Conservation (phyloP, 257 asterid species). For the Plantago major region DNA sequence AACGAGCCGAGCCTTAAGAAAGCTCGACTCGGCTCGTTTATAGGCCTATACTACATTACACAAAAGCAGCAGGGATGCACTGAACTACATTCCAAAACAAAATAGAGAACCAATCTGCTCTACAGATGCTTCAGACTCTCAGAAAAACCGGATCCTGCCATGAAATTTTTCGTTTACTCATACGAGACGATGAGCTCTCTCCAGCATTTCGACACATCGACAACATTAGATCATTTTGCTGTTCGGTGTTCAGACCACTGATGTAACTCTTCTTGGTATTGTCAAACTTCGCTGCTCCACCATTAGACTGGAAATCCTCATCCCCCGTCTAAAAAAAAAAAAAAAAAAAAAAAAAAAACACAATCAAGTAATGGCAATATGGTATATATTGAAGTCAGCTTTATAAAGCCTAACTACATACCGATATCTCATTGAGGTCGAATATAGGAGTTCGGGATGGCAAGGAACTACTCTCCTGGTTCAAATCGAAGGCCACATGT, state of each 20-base stretch:
- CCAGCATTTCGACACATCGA: conserved; percentile 68
- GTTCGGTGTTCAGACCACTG: conserved; percentile 56
- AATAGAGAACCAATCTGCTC: background rate
- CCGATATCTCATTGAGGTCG: conserved; percentile 82
- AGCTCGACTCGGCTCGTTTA: too few species aligned
- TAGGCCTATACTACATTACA: too few species aligned
- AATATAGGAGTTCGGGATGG: conserved; percentile 62
- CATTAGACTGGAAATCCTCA: conserved; percentile 42
- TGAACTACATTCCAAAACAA: background rate
- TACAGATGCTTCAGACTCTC: conserved; percentile 49
- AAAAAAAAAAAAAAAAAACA: background rate
- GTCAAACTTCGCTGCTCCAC: conserved; percentile 38
- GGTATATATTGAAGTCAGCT: background rate
- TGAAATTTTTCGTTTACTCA: conserved; percentile 74
- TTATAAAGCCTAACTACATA: conserved; percentile 17
- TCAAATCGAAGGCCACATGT: conserved; percentile 43
- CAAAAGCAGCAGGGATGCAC: background rate
- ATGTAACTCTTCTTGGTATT: conserved; percentile 39
- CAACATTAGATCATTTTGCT: conserved; percentile 56
- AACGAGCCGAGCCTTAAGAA: too few species aligned
- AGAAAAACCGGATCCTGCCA: conserved; percentile 93
- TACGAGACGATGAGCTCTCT: conserved; percentile 62
- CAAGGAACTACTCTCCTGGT: conserved; percentile 30
- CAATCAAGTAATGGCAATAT: background rate
- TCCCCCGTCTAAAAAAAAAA: conserved; percentile 51